These are phyloP conservation scores for Trichoderma semiorbis DNA, from an alignment of 2,329 filamentous ascomycete genomes.

Conservation along the genomic window DNA sequence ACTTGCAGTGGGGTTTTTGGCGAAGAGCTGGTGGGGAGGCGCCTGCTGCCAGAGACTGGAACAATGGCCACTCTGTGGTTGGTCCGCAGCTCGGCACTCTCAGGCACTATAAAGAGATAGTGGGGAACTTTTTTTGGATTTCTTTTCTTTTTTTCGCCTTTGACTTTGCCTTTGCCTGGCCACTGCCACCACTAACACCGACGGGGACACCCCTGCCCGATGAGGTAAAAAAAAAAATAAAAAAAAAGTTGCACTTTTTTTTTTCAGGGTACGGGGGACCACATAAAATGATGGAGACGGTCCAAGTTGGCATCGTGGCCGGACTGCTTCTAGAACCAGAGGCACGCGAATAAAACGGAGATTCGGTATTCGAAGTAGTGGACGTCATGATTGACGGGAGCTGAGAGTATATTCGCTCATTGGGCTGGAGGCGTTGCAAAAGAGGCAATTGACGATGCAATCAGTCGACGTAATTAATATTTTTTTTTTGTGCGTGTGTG, in stretches of 20 bases:
- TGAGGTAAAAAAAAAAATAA: constrained; percentile 9
- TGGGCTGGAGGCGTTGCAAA: background rate
- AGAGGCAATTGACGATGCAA: background rate
- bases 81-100: constrained; percentile 11
- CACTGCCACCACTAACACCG: background rate
- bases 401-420: background rate
- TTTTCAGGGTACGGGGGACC: constrained; percentile 3
- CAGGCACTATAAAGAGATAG: background rate
- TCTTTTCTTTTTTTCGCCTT: background rate
- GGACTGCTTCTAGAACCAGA: constrained; percentile 14
- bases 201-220: background rate
- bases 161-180: background rate
- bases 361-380: background rate
- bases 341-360: background rate
- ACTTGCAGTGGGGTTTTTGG: background rate
- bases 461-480: background rate
- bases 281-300: background rate
- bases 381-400: background rate
- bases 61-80: constrained; percentile 2
- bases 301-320: background rate
- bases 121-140: background rate
- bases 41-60: background rate
- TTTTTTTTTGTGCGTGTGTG: background rate
- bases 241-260: background rate
- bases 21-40: constrained; percentile 4